Base-by-base conservation (phyloP, 78 protist species). In the Dictyostelium purpureum region DNA sequence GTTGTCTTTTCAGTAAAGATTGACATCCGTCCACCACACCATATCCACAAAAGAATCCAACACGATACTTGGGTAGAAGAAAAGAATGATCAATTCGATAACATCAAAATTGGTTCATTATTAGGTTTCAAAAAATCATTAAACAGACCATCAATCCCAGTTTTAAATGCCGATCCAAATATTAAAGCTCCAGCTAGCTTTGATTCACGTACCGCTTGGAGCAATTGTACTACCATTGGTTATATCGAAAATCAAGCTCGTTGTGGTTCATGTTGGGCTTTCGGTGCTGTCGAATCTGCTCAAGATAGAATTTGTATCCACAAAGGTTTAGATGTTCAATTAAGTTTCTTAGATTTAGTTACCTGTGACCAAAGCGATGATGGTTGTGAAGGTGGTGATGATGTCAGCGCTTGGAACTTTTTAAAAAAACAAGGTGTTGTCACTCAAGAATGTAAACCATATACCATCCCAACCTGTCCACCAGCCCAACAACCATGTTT, bases 401-500 rank as follows among this genome's bases (percentile, higher is more conserved):
- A 54, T 5, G 7, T 26, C 47, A 35, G 24, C 0, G 88, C 88
- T 18, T 63, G 67, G 59, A 31, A 67, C 9, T 81, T 18, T 40
- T 40, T 81, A 57, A 71, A 52, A 42, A 81, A 33, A 5, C 28
- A 65, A 7, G 89, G 89, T 69, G 67, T 70, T 24, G 89, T 81
- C 0, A 33, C 79, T 21, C 52, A 7, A 10, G 76, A 35, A 40
- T 69, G 76, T 69, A 24, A n/a, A 12, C 76, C 76, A 40, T 69
- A 69, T 11, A 69, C 76, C 21, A 70, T 73, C 42, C 80, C 80
- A 78, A 74, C 94, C 28, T 88, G 94, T 43, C 73, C 79, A 69
- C 95, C 90, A 77, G 81, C 79, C 19, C 89, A 71, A 87, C 90
- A 82, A 71, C 90, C 82, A 78, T 88, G 94, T 43, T 19, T 77